Evolutionary conservation across 2,329 filamentous ascomycete genomes (phyloP), one percentile per base, ranked within the genome.

Genomic region (Hymenoscyphus salicellus): DNA sequence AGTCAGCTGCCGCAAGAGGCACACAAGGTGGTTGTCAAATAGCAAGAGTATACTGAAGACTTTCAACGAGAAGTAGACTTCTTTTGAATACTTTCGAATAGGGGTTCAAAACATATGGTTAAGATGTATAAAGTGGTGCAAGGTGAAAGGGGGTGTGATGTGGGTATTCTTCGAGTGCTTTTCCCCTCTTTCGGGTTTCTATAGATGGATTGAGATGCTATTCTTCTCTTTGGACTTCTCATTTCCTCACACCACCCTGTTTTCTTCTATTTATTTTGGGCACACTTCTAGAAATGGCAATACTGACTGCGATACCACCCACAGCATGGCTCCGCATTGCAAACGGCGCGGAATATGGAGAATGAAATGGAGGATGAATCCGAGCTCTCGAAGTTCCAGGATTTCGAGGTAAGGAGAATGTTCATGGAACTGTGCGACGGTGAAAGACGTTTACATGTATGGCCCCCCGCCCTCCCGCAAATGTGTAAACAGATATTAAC

Each of bases 381-480:
- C 16, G 4, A 16, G 14, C 6, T 14, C 6, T 16, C 41, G 41
- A 5, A n/a, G 2, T 17, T 10, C 28, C 1, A 6, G 17, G 10
- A 32, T 5, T 23, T 32, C 6, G 1, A 7, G 8, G 55, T 56
- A 26, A 28, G 55, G 8, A 30, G 55, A n/a, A 32, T 56, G n/a
- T 56, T 56, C n/a, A 56, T 56, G 55, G 55, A 56, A 14, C 30
- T 32, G 1, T 56, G 55, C n/a, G 55, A 56, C 16, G 55, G 28
- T 30, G 55, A 52, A 52, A 6, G 55, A 56, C 3, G 8, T 33
- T 56, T 33, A 33, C 26, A 16, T 16, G 55, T 56, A 17, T 32
- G 55, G 20, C 20, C 6, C 14, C n/a, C 28, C 5, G 6, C 26
- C n/a, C 8, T 2, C 11, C 8, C 16, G 26, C 8, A 5, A 56